These are phyloP conservation scores for Bjerkandera adusta DNA, from an alignment of 1,284 basidiomycete genomes.

Conservation along the genomic window DNA sequence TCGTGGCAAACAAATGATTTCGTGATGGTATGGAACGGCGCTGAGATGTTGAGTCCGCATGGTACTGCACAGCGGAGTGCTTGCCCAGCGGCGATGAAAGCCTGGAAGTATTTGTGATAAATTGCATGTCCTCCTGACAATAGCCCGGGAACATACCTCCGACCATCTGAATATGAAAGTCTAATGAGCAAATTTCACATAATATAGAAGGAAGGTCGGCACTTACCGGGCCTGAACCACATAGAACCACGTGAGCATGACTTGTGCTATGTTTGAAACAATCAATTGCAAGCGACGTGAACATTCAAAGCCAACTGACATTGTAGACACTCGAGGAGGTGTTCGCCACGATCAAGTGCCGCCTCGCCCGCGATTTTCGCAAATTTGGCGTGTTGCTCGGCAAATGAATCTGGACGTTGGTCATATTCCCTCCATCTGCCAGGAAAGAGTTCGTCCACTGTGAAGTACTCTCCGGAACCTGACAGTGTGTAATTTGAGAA, in stretches of 20 bases:
- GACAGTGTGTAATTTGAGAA: background rate
- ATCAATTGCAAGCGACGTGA: background rate
- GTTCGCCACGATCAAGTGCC: constrained; percentile 50
- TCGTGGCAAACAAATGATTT: constrained; percentile 33
- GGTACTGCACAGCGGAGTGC: constrained; percentile 59
- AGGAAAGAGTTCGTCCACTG: constrained; percentile 9
- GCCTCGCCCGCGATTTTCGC: constrained; percentile 51
- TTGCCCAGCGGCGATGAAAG: constrained; percentile 54
- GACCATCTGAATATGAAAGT: constrained; percentile 47
- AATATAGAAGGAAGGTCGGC: background rate
- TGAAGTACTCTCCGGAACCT: constrained; percentile 2
- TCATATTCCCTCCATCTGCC: constrained; percentile 13
- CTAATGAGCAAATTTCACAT: background rate
- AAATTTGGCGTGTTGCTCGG: constrained; percentile 60
- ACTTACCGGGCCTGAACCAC: constrained; percentile 64
- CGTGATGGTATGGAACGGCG: constrained; percentile 61
- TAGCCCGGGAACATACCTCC: constrained; percentile 42
- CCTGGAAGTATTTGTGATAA: constrained; percentile 33
- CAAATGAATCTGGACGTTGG: constrained; percentile 52
- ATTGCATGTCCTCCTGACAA: background rate
- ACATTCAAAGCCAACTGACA: constrained; percentile 33
- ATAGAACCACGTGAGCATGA: constrained; percentile 67
- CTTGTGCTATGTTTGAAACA: constrained; percentile 40
- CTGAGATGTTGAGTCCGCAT: constrained; percentile 62
- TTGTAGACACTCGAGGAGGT: constrained; percentile 61